Percentiles rank a stretch among this genome's conserved stretches.
Evolutionary conservation across 2,329 filamentous ascomycete species (phyloP).

Genomic region (Pseudogymnoascus sp.): DNA sequence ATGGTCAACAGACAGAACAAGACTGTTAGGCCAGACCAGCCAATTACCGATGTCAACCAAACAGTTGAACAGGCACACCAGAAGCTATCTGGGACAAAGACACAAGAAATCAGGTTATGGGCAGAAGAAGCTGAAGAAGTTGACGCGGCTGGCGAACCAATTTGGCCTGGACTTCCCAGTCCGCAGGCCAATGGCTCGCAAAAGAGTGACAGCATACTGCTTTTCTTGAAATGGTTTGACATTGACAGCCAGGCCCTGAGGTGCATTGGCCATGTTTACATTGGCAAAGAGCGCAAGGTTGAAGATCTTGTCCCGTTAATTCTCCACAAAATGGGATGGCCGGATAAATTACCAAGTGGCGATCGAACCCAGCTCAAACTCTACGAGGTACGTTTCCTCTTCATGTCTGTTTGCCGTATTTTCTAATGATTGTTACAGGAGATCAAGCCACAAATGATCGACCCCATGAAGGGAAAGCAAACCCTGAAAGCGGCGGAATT

Average conservation of each 20-base stretch:
- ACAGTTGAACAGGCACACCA: constrained; percentile 69
- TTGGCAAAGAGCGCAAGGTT: constrained; percentile 81
- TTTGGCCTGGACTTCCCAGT: constrained; percentile 62
- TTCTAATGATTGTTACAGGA: constrained; percentile 46
- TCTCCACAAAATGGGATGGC: constrained; percentile 78
- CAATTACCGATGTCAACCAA: constrained; percentile 69
- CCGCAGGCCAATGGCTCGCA: constrained; percentile 50
- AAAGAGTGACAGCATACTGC: constrained; percentile 62
- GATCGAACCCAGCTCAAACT: constrained; percentile 60
- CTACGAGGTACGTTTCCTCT: constrained; percentile 57
- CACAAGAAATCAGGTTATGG: constrained; percentile 70
- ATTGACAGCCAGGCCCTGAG: constrained; percentile 65
- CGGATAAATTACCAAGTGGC: constrained; percentile 59
- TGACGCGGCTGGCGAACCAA: constrained; percentile 58
- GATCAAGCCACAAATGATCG: constrained; percentile 97
- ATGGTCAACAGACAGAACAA: constrained; percentile 99
- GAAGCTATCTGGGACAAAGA: constrained; percentile 62
- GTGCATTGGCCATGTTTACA: constrained; percentile 79
- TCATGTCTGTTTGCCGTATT: background rate
- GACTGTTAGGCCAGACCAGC: constrained; percentile 84
- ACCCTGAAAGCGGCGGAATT: constrained; percentile 87
- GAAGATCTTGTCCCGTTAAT: constrained; percentile 76
- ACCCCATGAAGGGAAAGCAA: constrained; percentile 84
- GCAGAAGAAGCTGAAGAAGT: constrained; percentile 69
- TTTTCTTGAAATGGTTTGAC: constrained; percentile 93